A percentile compares a stretch with the other conserved stretches of the same genome.
Conservation (phyloP, 75 land plant genomes). For the Adiantum capillusveneris region DNA sequence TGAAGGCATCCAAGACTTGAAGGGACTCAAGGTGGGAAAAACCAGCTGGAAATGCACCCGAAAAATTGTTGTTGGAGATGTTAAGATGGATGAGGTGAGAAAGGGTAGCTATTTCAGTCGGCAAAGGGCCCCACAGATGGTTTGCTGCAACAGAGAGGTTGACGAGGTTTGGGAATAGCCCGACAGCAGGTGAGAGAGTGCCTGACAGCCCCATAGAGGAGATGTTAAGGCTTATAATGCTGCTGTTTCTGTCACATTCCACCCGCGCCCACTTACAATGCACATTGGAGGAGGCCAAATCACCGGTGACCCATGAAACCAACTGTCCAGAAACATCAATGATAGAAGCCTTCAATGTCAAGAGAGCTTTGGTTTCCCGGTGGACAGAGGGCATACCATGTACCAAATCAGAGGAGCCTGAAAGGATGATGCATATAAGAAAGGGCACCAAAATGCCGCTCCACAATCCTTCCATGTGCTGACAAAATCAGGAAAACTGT, state of each 20-base stretch:
- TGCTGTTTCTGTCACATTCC: constrained; percentile 30
- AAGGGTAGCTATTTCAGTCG: constrained; percentile 26
- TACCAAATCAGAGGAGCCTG: too few relatives aligned
- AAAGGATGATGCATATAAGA: too few relatives aligned
- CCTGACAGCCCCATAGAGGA: constrained; percentile 31
- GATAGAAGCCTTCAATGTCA: too few relatives aligned
- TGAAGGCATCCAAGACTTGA: constrained; percentile 43
- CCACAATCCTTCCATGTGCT: too few relatives aligned
- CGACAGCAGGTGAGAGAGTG: constrained; percentile 18
- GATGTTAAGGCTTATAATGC: constrained; percentile 29
- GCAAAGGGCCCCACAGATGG: constrained; percentile 37
- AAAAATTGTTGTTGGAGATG: constrained; percentile 80
- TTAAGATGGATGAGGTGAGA: constrained; percentile 32
- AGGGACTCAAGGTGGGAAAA: constrained; percentile 26
- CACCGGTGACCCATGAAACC: too few relatives aligned
- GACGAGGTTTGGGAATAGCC: constrained; percentile 18
- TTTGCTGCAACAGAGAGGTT: constrained; percentile 25
- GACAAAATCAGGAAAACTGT: too few relatives aligned
- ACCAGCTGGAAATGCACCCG: constrained; percentile 39
- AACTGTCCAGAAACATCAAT: too few relatives aligned
- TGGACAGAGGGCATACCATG: too few relatives aligned
- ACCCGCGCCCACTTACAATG: constrained; percentile 61
- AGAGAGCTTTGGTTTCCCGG: too few relatives aligned
- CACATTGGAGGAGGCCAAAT: too few relatives aligned
- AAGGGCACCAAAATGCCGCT: too few relatives aligned